Evolutionary conservation across 805 yeast genomes (phyloP), one percentile per base, ranked within the genome.

Genomic region (Cyberlindnera veronae): DNA sequence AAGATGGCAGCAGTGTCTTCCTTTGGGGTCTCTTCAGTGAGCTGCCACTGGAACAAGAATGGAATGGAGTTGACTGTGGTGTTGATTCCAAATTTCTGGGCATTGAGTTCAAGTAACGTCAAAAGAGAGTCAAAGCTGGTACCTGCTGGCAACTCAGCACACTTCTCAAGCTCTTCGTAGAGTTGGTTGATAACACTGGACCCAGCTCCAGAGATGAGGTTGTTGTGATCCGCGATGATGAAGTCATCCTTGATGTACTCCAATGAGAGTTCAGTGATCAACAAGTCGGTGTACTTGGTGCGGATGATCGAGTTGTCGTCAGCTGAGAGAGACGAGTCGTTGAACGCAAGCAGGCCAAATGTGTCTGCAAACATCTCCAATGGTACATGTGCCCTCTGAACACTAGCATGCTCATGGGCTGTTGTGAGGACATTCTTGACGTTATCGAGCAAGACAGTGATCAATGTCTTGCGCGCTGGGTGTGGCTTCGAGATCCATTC

Each of bases 1-100:
- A 50, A n/a, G 5, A 49, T 29, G 1, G 40, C 29, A 3, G 28
- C 15, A 18, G 21, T 30, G 3, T 41, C 32, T 11, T 19, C 28
- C 28, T 24, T 12, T 3, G 17, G 29, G 5, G 14, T 24, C 1
- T 16, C 30, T 10, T 36, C 33, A 36, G 41, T 18, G 13, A 67
- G 27, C 32, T 58, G 60, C 79, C 79, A 75, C 40, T 64, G 65
- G 40, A 63, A 63, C 45, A 73, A 68, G 46, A 66, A 71, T 3
- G 77, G 71, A 4, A 75, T 42, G 34, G 66, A 69, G 45, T 72
- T 72, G 43, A 58, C 64, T 17, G 72, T 50, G 19, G 73, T 67
- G 48, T 75, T 76, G 35, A 74, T 56, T 1, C 81, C 81, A 38
- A 67, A 67, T 20, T 60, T 61, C 10, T 51, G 41, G 16, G 61